Evolutionary conservation across 1,284 basidiomycete species (phyloP).

Genomic region (Rhodotorula mucilaginosa): DNA sequence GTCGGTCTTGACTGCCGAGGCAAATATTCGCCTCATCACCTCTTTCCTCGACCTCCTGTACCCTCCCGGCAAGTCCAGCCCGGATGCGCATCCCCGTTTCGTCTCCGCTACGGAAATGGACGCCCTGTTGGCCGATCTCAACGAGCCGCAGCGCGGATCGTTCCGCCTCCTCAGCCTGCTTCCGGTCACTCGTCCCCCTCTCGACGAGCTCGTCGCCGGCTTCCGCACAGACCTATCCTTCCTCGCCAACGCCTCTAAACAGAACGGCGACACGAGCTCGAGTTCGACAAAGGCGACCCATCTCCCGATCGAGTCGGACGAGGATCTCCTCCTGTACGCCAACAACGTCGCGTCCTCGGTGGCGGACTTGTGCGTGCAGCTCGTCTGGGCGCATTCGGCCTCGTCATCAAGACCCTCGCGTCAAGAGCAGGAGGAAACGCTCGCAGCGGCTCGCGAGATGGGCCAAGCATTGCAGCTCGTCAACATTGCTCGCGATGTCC

Average conservation of each 20-base stretch:
- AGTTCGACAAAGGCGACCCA: background rate
- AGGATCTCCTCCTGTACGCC: slow-evolving; percentile 51
- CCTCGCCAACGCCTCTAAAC: slow-evolving; percentile 9
- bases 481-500: slow-evolving; percentile 52
- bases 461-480: slow-evolving; percentile 52
- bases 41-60: slow-evolving; percentile 36
- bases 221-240: slow-evolving; percentile 49
- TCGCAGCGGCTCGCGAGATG: slow-evolving; percentile 48
- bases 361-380: slow-evolving; percentile 51
- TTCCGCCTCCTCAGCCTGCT: slow-evolving; percentile 27
- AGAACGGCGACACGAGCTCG: background rate
- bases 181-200: slow-evolving; percentile 29
- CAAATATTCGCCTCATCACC: slow-evolving; percentile 32
- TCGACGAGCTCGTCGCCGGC: slow-evolving; percentile 51
- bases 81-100: background rate
- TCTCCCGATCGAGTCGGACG: slow-evolving; percentile 48
- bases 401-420: background rate
- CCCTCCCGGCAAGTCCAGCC: slow-evolving; percentile 1
- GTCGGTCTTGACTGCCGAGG: slow-evolving; percentile 29
- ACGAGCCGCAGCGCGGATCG: slow-evolving; percentile 21
- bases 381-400: slow-evolving; percentile 49
- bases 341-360: slow-evolving; percentile 52
- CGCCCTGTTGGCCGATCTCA: slow-evolving; percentile 9
- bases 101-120: slow-evolving; percentile 8
- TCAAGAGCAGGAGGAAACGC: slow-evolving; percentile 18